Conservation (phyloP, 805 yeast species). For the Tetrapisispora phaffii region DNA sequence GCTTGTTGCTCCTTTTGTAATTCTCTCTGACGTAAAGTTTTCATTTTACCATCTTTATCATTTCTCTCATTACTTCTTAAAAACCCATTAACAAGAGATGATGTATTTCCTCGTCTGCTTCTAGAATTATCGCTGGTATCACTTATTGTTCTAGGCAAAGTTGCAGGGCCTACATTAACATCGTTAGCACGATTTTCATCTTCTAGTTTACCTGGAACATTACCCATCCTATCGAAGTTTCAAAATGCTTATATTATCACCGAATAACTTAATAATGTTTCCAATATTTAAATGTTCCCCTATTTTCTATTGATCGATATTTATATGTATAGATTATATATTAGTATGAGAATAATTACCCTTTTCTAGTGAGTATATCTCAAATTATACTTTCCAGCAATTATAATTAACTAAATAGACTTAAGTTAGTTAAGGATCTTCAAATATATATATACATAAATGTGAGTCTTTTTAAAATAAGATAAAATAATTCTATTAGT, state of each 20-base stretch:
- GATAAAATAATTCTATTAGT: too few relatives aligned
- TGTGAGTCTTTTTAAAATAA: too few relatives aligned
- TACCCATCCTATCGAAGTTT: conserved; percentile 32
- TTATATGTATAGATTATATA: too few relatives aligned
- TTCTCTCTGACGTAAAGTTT: conserved; percentile 47
- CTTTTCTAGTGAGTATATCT: too few relatives aligned
- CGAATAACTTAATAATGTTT: too few relatives aligned
- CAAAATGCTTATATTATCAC: background rate
- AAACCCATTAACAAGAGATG: conserved; percentile 20
- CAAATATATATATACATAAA: too few relatives aligned
- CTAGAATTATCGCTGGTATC: background rate
- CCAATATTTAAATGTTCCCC: background rate
- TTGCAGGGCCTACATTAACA: conserved; percentile 6
- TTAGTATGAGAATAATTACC: background rate
- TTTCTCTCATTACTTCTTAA: conserved; percentile 6
- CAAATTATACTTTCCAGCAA: too few relatives aligned
- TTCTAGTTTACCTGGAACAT: conserved; percentile 38
- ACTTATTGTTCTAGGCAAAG: conserved; percentile 2
- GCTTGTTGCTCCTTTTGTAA: conserved; percentile 44
- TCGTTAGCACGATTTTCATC: conserved; percentile 12
- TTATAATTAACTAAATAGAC: too few relatives aligned
- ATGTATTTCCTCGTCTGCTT: conserved; percentile 13
- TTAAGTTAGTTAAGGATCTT: too few relatives aligned
- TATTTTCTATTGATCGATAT: too few relatives aligned
- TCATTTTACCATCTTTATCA: conserved; percentile 16